These are phyloP conservation scores for Stephania yunnanensis DNA, from an alignment of 164 flowering plant species.

Conservation along the genomic window DNA sequence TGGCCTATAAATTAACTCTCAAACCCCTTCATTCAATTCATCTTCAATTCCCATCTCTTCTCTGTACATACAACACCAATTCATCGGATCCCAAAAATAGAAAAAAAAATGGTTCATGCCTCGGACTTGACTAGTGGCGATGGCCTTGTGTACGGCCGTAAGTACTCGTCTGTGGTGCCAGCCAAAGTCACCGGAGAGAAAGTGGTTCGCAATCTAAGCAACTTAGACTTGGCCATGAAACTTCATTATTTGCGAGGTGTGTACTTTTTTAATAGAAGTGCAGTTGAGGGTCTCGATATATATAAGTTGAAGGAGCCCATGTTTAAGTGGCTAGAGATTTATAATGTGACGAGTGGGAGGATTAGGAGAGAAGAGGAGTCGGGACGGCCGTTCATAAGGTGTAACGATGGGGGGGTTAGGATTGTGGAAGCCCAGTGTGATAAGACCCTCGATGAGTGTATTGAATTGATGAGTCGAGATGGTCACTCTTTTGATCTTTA, in stretches of 20 bases:
- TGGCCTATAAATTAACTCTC: too few relatives aligned
- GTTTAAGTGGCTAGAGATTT: conserved; percentile 43
- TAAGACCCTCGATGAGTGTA: conserved; percentile 38
- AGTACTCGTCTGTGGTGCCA: conserved; percentile 64
- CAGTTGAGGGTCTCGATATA: conserved; percentile 27
- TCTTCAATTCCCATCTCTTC: too few relatives aligned
- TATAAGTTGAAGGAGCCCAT: conserved; percentile 41
- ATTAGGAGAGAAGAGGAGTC: conserved; percentile 39
- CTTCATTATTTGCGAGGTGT: conserved; percentile 59
- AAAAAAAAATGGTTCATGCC: conserved; percentile 3
- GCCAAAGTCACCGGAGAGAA: conserved; percentile 38
- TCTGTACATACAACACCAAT: too few relatives aligned
- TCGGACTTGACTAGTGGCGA: conserved; percentile 1
- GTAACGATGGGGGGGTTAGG: conserved; percentile 72
- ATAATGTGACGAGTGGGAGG: conserved; percentile 37
- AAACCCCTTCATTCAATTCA: too few relatives aligned
- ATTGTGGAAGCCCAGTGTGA: conserved; percentile 44
- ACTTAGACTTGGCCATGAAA: conserved; percentile 65
- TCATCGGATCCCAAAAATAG: too few relatives aligned
- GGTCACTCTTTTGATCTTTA: conserved; percentile 15
- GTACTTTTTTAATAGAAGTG: conserved; percentile 43
- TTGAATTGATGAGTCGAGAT: conserved; percentile 14
- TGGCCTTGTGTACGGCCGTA: conserved; percentile 23
- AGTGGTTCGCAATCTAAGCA: conserved; percentile 26
- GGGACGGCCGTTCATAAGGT: conserved; percentile 55